phyloP scores from a whole-genome alignment of 495 filamentous ascomycete genomes.

The Copromyces sp. region DNA sequence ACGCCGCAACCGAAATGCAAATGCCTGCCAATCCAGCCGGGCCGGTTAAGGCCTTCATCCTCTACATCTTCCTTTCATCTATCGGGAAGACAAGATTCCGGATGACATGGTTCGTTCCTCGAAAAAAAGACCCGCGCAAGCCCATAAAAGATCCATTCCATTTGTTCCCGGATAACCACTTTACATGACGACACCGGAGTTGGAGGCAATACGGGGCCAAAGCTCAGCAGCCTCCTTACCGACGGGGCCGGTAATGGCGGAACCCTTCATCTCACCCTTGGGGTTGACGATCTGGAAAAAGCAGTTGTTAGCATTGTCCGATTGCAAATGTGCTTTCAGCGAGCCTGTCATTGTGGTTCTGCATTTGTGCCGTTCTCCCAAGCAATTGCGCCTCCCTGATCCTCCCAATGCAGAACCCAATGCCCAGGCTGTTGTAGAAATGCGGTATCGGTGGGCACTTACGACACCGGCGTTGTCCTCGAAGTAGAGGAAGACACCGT shows the following conservation, averaged over 20 bases:
- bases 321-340: neutral
- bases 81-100: constrained; percentile 16
- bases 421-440: neutral
- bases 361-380: neutral
- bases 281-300: constrained; percentile 87
- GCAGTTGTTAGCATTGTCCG: constrained; percentile 8
- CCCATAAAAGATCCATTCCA: constrained; percentile 12
- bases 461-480: constrained; percentile 99
- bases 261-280: constrained; percentile 99
- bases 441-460: constrained; percentile 31
- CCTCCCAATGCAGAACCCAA: neutral
- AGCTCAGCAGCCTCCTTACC: constrained; percentile 99
- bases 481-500: constrained; percentile 99
- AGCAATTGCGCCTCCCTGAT: neutral
- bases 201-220: constrained; percentile 99
- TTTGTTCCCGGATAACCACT: constrained; percentile 14
- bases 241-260: constrained; percentile 96
- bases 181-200: constrained; percentile 99
- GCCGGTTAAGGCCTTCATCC: constrained; percentile 15
- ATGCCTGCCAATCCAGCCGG: constrained; percentile 25
- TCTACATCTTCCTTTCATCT: constrained; percentile 11
- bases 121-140: constrained; percentile 14
- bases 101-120: constrained; percentile 22
- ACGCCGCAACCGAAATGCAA: constrained; percentile 31
- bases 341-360: neutral